Base-by-base conservation (phyloP, 139 green algal genomes). In the Nannochloris sp. region DNA sequence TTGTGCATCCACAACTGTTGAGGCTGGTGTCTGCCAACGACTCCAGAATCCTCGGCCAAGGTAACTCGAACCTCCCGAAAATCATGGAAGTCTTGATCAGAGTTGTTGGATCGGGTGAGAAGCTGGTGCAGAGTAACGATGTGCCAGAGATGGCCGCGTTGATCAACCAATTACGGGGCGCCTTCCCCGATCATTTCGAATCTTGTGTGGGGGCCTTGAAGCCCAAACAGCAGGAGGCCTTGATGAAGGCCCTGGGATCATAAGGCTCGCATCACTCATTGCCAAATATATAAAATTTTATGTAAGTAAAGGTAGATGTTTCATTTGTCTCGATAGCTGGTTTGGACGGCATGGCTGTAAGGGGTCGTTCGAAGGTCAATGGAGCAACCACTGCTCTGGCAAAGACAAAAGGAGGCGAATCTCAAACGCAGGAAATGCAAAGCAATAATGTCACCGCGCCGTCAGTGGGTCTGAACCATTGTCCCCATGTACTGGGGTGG, bases 1-100 rank as follows among this genome's bases (percentile, higher is more conserved):
- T 67, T 30, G 82, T 87, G 75, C 87, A 97, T 70, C 82, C 82
- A 45, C 80, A 87, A 76, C 81, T 97, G 20, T 74, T 92, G 56
- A 62, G 68, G 14, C 72, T 90, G 43, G 51, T 91, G 28, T 77
- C 89, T 56, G 71, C 59, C 5, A 77, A 61, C 30, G 76, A 80
- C 59, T 45, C 61, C 2, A 43, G 75, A 40, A 66, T 85, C 43
- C 28, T 82, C 33, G 74, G 74, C 2, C 53, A 79, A 59, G 44
- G 25, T 56, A 87, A 88, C 65, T 62, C 62, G 10, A 76, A 90
- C 73, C 63, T 89, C 49, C 71, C 74, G 4, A 64, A 75, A 30
- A 51, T 76, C 26, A 64, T 76, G 31, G 53, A 75, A 33, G 58
- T 84, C 10, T 49, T 84, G 28, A 63, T 72, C 26, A 58, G 59